A percentile compares a stretch with the other conserved stretches of the same genome.
Evolutionary conservation across 2,329 filamentous ascomycete species (phyloP).

Genomic region (Diplodia corticola): DNA sequence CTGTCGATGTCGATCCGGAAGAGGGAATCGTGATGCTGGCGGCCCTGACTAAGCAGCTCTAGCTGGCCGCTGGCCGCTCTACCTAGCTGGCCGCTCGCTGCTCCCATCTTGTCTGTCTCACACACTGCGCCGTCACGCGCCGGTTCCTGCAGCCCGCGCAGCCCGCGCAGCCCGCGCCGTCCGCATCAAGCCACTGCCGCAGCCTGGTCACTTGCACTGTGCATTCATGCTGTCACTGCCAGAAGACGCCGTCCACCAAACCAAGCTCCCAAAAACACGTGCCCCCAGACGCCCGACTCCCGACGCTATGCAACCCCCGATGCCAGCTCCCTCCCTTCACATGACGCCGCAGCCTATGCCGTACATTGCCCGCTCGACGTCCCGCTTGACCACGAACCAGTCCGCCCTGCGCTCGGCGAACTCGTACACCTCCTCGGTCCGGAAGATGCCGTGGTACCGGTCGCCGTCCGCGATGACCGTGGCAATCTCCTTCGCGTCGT

Average conservation of each 20-base stretch:
- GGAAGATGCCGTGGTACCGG: slow-evolving; percentile 87
- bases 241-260: background rate
- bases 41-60: slow-evolving; percentile 17
- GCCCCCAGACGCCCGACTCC: slow-evolving; percentile 18
- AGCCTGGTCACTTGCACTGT: background rate
- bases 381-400: slow-evolving; percentile 86
- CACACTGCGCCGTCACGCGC: slow-evolving; percentile 8
- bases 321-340: slow-evolving; percentile 50
- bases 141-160: slow-evolving; percentile 11
- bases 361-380: slow-evolving; percentile 97
- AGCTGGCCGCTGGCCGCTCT: too few species aligned
- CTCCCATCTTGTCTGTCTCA: background rate
- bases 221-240: slow-evolving; percentile 8
- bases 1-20: slow-evolving; percentile 19
- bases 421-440: slow-evolving; percentile 95
- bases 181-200: slow-evolving; percentile 2
- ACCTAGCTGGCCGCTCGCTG: too few species aligned
- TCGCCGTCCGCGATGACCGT: slow-evolving; percentile 90
- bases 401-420: slow-evolving; percentile 92
- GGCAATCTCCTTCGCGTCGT: slow-evolving; percentile 90
- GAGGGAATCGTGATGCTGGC: slow-evolving; percentile 23
- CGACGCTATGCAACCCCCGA: slow-evolving; percentile 10
- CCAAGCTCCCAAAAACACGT: slow-evolving; percentile 1
- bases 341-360: slow-evolving; percentile 85
- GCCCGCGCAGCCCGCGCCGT: slow-evolving; percentile 1